These are phyloP conservation scores for Salix exigua DNA, from an alignment of 345 rosid species.

Conservation along the genomic window DNA sequence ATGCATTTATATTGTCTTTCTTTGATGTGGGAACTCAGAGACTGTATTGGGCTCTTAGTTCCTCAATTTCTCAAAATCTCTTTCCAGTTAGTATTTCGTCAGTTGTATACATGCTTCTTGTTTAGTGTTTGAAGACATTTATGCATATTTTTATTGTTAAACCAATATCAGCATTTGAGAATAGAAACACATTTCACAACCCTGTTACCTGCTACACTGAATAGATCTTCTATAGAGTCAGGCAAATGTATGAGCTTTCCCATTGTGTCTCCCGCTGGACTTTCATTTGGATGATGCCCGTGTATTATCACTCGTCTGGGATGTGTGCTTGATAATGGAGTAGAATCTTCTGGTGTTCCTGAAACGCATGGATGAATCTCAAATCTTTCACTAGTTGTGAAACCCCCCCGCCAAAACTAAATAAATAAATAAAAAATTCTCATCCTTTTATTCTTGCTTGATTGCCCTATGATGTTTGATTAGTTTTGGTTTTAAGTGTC, in stretches of 20 bases:
- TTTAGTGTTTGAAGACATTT: not conserved
- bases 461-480: not conserved
- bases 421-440: not conserved
- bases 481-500: not conserved
- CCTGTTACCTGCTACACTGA: constrained; percentile 67
- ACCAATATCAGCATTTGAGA: not conserved
- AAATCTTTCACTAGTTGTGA: not conserved
- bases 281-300: constrained; percentile 57
- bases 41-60: not conserved
- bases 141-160: not conserved
- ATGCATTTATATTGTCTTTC: not conserved
- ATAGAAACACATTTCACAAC: not conserved
- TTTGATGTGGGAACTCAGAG: not conserved
- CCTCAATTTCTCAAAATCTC: not conserved
- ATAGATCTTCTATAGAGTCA: constrained; percentile 56
- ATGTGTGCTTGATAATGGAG: constrained; percentile 25
- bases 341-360: constrained; percentile 35
- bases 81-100: not conserved
- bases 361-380: constrained; percentile 14
- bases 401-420: not conserved
- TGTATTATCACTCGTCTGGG: constrained; percentile 67
- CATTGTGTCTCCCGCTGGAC: constrained; percentile 18
- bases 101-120: too few species aligned
- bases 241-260: constrained; percentile 80
- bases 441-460: not conserved